A percentile compares a stretch with the other conserved stretches of the same genome.
Conservation (phyloP, 257 asterid species). For the Jasminum sambac region DNA sequence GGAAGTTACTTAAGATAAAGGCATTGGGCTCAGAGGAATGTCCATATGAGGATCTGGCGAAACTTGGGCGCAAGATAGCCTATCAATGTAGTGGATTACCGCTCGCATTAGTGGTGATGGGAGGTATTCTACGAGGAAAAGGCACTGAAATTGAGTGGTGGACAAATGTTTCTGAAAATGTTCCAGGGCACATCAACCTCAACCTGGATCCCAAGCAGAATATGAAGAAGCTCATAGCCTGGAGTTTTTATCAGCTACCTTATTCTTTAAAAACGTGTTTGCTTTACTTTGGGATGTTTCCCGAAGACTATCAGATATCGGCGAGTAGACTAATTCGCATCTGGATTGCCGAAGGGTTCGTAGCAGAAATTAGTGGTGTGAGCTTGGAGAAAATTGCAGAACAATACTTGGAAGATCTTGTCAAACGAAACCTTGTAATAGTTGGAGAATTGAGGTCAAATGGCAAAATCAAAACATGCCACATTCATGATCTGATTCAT, state of each 20-base stretch:
- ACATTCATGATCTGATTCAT: constrained; percentile 26
- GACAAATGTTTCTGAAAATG: constrained; percentile 24
- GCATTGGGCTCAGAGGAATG: constrained; percentile 27
- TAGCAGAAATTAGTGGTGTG: constrained; percentile 6
- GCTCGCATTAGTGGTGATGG: constrained; percentile 49
- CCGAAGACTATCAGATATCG: constrained; percentile 30
- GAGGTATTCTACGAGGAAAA: constrained; percentile 36
- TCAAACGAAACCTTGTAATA: constrained; percentile 29
- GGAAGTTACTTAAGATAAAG: constrained; percentile 35
- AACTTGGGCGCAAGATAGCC: constrained; percentile 20
- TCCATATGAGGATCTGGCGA: constrained; percentile 26
- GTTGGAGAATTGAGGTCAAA: constrained; percentile 19
- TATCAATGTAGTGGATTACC: constrained; percentile 39
- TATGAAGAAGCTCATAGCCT: constrained; percentile 24
- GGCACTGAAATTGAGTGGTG: constrained; percentile 11
- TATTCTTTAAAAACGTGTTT: constrained; percentile 23
- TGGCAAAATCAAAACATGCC: constrained; percentile 33
- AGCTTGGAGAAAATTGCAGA: constrained; percentile 31
- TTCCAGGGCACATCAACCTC: constrained; percentile 9
- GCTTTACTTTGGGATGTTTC: constrained; percentile 28
- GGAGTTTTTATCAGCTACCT: constrained; percentile 36
- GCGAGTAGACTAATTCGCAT: constrained; percentile 30
- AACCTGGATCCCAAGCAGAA: constrained; percentile 4
- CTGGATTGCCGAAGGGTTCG: constrained; percentile 35
- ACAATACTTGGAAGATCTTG: constrained; percentile 27